phyloP scores from a whole-genome alignment of 345 rosid species.

The Lepidium didymum region DNA sequence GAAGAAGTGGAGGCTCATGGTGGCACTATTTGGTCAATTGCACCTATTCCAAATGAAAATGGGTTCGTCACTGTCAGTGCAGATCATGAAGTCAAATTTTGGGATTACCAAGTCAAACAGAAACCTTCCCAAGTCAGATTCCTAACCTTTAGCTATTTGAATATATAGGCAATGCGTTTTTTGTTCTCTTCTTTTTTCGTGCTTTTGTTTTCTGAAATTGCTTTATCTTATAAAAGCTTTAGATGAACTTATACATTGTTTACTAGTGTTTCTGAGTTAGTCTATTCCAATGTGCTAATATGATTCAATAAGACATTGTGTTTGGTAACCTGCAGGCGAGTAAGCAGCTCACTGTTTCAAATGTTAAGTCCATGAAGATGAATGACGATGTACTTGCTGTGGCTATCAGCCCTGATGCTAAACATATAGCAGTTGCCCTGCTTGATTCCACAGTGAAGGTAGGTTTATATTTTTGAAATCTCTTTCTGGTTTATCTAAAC shows the following conservation, averaged over 20 bases:
- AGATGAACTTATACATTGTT: neutral
- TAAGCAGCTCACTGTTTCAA: slow-evolving; percentile 55
- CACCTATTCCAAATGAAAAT: slow-evolving; percentile 65
- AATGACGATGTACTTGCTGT: slow-evolving; percentile 86
- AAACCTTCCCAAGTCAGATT: slow-evolving; percentile 56
- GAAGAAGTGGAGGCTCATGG: slow-evolving; percentile 88
- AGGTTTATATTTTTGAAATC: neutral
- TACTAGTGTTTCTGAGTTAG: neutral
- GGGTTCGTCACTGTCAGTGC: slow-evolving; percentile 94
- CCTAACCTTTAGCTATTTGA: neutral
- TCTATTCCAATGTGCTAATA: neutral
- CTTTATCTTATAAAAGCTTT: neutral
- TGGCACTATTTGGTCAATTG: slow-evolving; percentile 67
- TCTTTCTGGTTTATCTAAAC: neutral
- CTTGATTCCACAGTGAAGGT: slow-evolving; percentile 97
- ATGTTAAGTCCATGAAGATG: slow-evolving; percentile 80
- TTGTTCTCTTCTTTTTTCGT: neutral
- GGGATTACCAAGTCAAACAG: slow-evolving; percentile 75
- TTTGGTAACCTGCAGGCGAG: slow-evolving; percentile 42
- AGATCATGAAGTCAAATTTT: slow-evolving; percentile 86
- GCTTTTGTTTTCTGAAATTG: neutral
- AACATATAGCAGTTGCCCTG: slow-evolving; percentile 87
- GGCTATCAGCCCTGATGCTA: slow-evolving; percentile 83
- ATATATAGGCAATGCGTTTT: neutral
- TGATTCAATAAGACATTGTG: neutral